Conservation (phyloP, 2,329 filamentous ascomycete species). For the Tolypocladium sp. region DNA sequence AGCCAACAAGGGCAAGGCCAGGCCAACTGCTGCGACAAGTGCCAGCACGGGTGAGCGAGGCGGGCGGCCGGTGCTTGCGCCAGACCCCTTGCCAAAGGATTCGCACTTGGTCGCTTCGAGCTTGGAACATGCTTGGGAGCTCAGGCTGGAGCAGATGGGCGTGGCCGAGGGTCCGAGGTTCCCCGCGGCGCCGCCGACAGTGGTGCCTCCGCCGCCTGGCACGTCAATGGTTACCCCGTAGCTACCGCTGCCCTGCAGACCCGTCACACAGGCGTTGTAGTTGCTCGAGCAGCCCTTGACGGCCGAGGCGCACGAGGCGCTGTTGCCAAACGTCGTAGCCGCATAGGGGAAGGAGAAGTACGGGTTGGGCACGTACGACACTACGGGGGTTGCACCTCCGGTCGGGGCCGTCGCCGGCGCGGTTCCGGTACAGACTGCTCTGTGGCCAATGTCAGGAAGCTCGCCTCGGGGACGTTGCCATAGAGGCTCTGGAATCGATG, state of each 20-base stretch:
- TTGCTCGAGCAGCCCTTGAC: constrained; percentile 42
- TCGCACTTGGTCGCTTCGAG: constrained; percentile 31
- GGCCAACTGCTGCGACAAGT: neutral
- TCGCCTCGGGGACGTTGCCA: neutral
- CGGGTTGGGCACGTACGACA: constrained; percentile 45
- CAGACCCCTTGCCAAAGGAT: constrained; percentile 9
- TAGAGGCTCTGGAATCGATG: neutral
- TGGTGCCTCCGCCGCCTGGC: constrained; percentile 43
- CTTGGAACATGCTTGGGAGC: constrained; percentile 39
- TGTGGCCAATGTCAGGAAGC: constrained; percentile 12
- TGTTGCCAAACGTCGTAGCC: constrained; percentile 40
- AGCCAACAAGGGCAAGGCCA: neutral
- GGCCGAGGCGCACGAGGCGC: constrained; percentile 42
- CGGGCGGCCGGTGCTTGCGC: neutral
- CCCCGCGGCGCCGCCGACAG: constrained; percentile 31
- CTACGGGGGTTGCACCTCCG: constrained; percentile 23
- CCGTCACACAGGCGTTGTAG: constrained; percentile 42
- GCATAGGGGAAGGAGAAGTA: constrained; percentile 55
- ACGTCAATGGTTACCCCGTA: constrained; percentile 49
- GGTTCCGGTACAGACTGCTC: constrained; percentile 46
- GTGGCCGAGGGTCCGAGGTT: constrained; percentile 37
- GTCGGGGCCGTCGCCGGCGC: constrained; percentile 32
- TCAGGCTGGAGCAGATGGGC: constrained; percentile 46
- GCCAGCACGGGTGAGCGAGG: neutral
- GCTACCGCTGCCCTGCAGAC: constrained; percentile 30